A percentile compares a stretch with the other conserved stretches of the same genome.
phyloP scores from a whole-genome alignment of 768 basidiomycete species.

The Suillus paluster region DNA sequence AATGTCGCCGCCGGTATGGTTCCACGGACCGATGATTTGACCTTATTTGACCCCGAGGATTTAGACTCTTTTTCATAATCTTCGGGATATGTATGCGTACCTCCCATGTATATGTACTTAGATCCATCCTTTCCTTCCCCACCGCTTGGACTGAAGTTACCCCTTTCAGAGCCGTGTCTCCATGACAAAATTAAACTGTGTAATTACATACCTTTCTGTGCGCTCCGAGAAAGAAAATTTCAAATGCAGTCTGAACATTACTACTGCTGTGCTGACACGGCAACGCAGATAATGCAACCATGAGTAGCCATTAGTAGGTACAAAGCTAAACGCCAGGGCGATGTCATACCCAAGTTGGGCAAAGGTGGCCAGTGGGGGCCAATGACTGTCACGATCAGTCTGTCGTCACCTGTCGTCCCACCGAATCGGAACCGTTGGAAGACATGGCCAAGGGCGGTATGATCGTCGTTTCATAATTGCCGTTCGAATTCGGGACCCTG shows the following conservation, averaged over 20 bases:
- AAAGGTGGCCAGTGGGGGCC: background rate
- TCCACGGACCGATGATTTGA: too few relatives aligned
- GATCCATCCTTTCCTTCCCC: slow-evolving; percentile 2
- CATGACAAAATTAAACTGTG: slow-evolving; percentile 4
- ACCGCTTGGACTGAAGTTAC: background rate
- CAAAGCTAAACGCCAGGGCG: background rate
- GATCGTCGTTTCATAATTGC: background rate
- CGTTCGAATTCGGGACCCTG: background rate
- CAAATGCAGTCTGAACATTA: background rate
- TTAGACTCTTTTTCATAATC: slow-evolving; percentile 1
- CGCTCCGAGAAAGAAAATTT: background rate
- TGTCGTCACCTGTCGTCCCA: background rate
- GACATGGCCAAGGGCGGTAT: background rate
- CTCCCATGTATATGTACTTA: background rate
- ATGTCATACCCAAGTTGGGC: too few relatives aligned
- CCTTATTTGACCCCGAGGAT: background rate
- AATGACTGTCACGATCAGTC: background rate
- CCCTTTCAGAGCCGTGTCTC: background rate
- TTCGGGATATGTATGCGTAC: background rate
- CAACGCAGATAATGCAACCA: background rate
- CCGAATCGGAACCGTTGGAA: background rate
- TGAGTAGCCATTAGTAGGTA: background rate
- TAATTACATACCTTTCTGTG: background rate
- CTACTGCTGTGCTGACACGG: background rate
- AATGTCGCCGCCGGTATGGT: too few relatives aligned